These are phyloP conservation scores for Nitzschia palea DNA, from an alignment of 108 stramenopile genomes.

Conservation along the genomic window DNA sequence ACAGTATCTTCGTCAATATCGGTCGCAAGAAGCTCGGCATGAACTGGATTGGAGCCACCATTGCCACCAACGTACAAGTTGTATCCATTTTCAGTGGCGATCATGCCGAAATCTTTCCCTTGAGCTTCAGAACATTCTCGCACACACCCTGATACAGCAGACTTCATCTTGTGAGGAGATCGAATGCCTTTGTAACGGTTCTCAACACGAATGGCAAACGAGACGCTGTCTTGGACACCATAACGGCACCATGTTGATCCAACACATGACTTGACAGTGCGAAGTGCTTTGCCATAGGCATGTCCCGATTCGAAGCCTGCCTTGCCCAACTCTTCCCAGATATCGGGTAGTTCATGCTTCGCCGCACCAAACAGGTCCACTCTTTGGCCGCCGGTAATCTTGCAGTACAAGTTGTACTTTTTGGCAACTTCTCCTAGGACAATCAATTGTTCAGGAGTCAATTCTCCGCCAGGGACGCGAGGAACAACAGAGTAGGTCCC, in stretches of 20 bases:
- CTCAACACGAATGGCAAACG: constrained; percentile 87
- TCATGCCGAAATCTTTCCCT: constrained; percentile 92
- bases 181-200: constrained; percentile 95
- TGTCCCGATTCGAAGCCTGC: constrained; percentile 92
- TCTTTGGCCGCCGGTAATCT: constrained; percentile 92
- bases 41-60: constrained; percentile 86
- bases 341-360: constrained; percentile 89
- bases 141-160: constrained; percentile 86
- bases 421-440: constrained; percentile 82
- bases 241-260: constrained; percentile 95
- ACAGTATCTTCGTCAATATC: constrained; percentile 90
- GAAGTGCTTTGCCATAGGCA: constrained; percentile 92
- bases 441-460: constrained; percentile 86
- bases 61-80: constrained; percentile 92
- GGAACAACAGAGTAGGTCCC: constrained; percentile 94
- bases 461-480: constrained; percentile 91
- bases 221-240: constrained; percentile 90
- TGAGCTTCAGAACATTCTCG: constrained; percentile 94
- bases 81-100: constrained; percentile 93
- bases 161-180: constrained; percentile 94
- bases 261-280: constrained; percentile 94
- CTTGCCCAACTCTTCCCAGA: constrained; percentile 90
- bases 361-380: constrained; percentile 93
- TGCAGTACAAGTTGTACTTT: constrained; percentile 87
- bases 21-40: constrained; percentile 87